Percentiles rank a stretch among this genome's conserved stretches.
Conservation (phyloP, 2,329 filamentous ascomycete genomes). For the Pseudocercospora eumusae region DNA sequence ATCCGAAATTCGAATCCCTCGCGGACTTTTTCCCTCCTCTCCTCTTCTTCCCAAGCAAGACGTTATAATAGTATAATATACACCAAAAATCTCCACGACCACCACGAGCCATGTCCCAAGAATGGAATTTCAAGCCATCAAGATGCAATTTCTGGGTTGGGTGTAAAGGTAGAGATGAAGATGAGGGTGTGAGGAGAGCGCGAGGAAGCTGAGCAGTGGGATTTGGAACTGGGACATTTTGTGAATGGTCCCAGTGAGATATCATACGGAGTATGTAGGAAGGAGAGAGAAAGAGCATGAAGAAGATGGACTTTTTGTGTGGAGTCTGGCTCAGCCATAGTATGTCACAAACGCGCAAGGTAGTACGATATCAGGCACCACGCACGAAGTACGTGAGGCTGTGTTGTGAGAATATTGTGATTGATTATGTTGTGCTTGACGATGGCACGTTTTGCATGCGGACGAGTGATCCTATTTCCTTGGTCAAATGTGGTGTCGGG, state of each 20-base stretch:
- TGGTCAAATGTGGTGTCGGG: too few relatives aligned
- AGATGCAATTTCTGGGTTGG: background rate
- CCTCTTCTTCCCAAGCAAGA: background rate
- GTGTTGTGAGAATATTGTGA: background rate
- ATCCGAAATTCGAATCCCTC: background rate
- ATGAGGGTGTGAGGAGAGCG: too few relatives aligned
- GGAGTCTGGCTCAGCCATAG: too few relatives aligned
- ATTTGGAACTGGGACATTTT: too few relatives aligned
- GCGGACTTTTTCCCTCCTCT: background rate
- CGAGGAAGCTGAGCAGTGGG: too few relatives aligned
- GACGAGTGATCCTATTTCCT: too few relatives aligned
- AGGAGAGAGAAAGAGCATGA: background rate
- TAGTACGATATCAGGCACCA: background rate
- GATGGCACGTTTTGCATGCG: background rate
- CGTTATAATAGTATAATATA: background rate
- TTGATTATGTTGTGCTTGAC: background rate
- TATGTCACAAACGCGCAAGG: background rate
- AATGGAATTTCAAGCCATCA: background rate
- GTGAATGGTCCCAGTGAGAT: too few relatives aligned
- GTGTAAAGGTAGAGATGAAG: background rate
- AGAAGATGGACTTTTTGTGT: too few relatives aligned
- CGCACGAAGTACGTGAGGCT: background rate
- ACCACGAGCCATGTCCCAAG: background rate
- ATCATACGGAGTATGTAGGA: too few relatives aligned
- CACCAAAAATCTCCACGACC: too few relatives aligned